Percentiles rank a stretch among this genome's conserved stretches.
phyloP scores from a whole-genome alignment of 148 eudicot species.

The Vaccinium myrtillus region DNA sequence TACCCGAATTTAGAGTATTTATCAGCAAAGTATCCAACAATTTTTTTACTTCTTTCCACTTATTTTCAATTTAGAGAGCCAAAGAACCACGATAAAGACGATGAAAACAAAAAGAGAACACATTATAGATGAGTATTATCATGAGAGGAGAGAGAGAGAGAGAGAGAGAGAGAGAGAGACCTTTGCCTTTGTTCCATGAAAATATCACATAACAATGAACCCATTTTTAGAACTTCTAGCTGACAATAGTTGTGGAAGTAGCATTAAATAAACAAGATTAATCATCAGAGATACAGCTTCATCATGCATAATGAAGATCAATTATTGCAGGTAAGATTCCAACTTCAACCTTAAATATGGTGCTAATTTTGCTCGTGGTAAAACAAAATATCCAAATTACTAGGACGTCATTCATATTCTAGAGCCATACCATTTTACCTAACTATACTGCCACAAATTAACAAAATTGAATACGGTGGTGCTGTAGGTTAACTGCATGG shows the following conservation, averaged over 20 bases:
- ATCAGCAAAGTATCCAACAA: not conserved
- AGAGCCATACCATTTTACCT: not conserved
- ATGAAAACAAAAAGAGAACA: not conserved
- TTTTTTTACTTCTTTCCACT: not conserved
- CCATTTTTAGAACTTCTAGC: not conserved
- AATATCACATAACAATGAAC: not conserved
- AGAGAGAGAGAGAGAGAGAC: not conserved
- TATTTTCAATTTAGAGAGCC: not conserved
- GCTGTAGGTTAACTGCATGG: not conserved
- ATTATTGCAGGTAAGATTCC: not conserved
- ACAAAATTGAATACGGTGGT: not conserved
- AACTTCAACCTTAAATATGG: not conserved
- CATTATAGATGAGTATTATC: not conserved
- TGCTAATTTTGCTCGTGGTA: not conserved
- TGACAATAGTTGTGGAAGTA: not conserved
- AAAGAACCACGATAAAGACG: not conserved
- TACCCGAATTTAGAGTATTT: not conserved
- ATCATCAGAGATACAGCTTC: not conserved
- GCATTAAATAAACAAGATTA: not conserved
- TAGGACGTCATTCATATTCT: not conserved
- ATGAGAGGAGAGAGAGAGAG: not conserved
- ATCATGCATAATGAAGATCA: not conserved
- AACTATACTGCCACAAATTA: not conserved
- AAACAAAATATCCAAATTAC: not conserved
- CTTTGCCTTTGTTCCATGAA: not conserved